Percentiles rank a stretch among this genome's conserved stretches.
Conservation (phyloP, 805 yeast genomes). For the Kluyveromyces nonfermentans region DNA sequence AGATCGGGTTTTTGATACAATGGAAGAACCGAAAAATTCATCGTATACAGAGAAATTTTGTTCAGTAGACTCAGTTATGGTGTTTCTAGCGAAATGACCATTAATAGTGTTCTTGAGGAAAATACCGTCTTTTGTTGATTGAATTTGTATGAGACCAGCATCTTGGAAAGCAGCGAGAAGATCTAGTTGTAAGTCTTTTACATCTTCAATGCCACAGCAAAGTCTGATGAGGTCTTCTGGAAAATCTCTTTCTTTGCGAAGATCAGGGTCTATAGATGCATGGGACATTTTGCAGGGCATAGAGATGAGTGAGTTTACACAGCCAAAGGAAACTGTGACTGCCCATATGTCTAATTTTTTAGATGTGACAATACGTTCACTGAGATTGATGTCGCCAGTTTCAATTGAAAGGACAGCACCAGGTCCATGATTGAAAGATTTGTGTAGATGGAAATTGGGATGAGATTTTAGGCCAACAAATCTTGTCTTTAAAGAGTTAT, state of each 20-base stretch:
- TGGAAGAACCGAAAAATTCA: slow-evolving; percentile 13
- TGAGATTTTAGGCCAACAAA: slow-evolving; percentile 79
- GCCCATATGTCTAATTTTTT: slow-evolving; percentile 58
- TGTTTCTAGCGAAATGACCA: slow-evolving; percentile 14
- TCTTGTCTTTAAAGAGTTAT: slow-evolving; percentile 43
- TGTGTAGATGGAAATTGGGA: slow-evolving; percentile 74
- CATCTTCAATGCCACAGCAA: slow-evolving; percentile 85
- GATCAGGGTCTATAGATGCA: slow-evolving; percentile 86
- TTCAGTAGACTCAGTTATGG: slow-evolving; percentile 11
- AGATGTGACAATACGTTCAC: slow-evolving; percentile 65
- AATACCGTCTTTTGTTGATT: slow-evolving; percentile 21
- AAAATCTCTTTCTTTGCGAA: slow-evolving; percentile 78
- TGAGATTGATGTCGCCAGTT: slow-evolving; percentile 61
- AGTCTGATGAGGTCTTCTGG: slow-evolving; percentile 88
- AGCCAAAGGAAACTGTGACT: slow-evolving; percentile 88
- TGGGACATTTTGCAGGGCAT: slow-evolving; percentile 96
- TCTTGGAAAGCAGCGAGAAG: slow-evolving; percentile 57
- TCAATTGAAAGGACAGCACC: slow-evolving; percentile 88
- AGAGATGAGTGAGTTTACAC: slow-evolving; percentile 85
- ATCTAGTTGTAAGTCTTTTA: slow-evolving; percentile 74
- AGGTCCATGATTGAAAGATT: slow-evolving; percentile 66
- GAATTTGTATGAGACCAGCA: slow-evolving; percentile 48
- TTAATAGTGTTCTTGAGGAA: slow-evolving; percentile 12
- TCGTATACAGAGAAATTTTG: slow-evolving; percentile 17
- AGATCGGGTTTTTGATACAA: slow-evolving; percentile 3